These are phyloP conservation scores for Pichia kluyveri DNA, from an alignment of 805 yeast genomes.

Conservation along the genomic window DNA sequence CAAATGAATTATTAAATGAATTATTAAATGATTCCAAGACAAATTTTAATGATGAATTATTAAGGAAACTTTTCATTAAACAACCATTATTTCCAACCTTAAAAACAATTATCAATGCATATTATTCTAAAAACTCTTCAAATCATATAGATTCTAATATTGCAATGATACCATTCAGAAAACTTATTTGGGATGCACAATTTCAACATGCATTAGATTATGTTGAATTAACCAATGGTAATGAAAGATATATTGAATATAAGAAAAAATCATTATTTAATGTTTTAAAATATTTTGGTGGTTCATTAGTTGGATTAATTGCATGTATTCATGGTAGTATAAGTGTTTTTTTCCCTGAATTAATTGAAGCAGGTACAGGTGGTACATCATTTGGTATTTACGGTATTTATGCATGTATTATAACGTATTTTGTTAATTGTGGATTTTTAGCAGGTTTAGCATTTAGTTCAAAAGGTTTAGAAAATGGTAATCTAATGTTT, in stretches of 20 bases:
- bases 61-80: conserved; percentile 16
- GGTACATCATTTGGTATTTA: conserved; percentile 25
- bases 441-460: conserved; percentile 34
- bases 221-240: conserved; percentile 54
- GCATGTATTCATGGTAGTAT: conserved; percentile 40
- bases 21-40: conserved; percentile 14
- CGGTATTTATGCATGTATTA: conserved; percentile 37
- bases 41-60: conserved; percentile 13
- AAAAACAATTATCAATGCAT: conserved; percentile 18
- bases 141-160: conserved; percentile 26
- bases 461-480: conserved; percentile 39
- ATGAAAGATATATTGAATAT: conserved; percentile 36
- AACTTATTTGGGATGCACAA: conserved; percentile 49
- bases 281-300: conserved; percentile 33
- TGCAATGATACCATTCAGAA: conserved; percentile 57
- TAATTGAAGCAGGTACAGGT: conserved; percentile 26
- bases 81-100: conserved; percentile 20
- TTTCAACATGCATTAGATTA: conserved; percentile 46
- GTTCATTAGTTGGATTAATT: conserved; percentile 32
- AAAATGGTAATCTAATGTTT: conserved; percentile 51
- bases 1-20: conserved; percentile 15
- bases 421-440: conserved; percentile 40
- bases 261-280: conserved; percentile 21
- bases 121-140: conserved; percentile 15
- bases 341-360: conserved; percentile 26